phyloP scores from a whole-genome alignment of 495 filamentous ascomycete genomes.

The Terfezia boudieri region DNA sequence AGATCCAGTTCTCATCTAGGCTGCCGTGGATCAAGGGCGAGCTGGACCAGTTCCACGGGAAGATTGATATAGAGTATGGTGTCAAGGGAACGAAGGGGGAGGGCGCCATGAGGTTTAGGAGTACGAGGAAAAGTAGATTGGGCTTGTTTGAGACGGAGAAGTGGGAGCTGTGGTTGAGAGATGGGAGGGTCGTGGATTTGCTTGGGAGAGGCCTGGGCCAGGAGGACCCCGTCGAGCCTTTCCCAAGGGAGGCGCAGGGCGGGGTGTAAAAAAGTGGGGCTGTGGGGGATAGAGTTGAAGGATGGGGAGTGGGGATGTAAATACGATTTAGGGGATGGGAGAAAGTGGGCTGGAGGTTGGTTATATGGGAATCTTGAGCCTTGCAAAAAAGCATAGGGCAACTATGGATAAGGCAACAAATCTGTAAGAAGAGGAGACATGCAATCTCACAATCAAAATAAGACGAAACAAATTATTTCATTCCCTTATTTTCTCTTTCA shows the following conservation, averaged over 20 bases:
- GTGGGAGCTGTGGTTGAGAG: conserved; percentile 31
- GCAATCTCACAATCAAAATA: no score
- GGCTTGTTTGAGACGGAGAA: conserved; percentile 53
- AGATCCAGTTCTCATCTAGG: conserved; percentile 73
- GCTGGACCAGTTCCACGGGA: conserved; percentile 83
- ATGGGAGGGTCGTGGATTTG: not conserved
- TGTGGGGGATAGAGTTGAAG: not conserved
- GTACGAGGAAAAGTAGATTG: conserved; percentile 45
- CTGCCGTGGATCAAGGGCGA: conserved; percentile 85
- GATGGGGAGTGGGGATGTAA: no score
- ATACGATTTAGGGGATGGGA: no score
- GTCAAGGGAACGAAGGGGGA: conserved; percentile 58
- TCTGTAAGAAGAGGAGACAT: no score
- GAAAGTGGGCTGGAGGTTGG: no score
- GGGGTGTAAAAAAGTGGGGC: not conserved
- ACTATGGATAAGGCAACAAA: no score
- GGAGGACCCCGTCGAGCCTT: not conserved
- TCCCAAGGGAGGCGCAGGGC: conserved; percentile 2
- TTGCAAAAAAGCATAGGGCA: no score
- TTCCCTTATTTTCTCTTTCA: no score
- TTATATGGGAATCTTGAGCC: no score
- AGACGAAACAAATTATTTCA: no score
- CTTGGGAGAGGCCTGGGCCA: not conserved
- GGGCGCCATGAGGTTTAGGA: conserved; percentile 64
- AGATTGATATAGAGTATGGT: conserved; percentile 66